Base-by-base conservation (phyloP, 1,284 basidiomycete genomes). In the Cryptococcus sp. region DNA sequence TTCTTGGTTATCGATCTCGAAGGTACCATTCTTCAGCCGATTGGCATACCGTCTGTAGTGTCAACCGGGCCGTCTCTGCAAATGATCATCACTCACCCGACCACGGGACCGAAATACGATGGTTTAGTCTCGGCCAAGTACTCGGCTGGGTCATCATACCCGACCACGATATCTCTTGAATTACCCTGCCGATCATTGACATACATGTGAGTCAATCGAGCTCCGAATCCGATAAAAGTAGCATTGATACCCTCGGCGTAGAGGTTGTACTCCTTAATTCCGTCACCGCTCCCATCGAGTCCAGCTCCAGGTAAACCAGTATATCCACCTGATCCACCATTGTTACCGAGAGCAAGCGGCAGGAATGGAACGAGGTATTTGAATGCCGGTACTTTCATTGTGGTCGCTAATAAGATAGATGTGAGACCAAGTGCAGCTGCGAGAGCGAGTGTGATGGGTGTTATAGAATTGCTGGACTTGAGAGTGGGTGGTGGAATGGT, bases 11-110 rank as follows among this genome's bases (percentile, higher is more conserved):
- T 55, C 59, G 25, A 70, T 47, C 3, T 45, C 44, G 50, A 70
- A 67, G 5, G 50, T 58, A n/a, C 64, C 66, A 31, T 59, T 56
- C 46, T 54, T 57, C 55, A 70, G 66, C 16, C 67, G 62, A 54
- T 70, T 70, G 40, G 66, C 67, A 52, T 63, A 65, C 18, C 63
- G 59, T 36, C 66, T 66, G 41, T 16, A 3, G 21, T 28, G 52
- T 34, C 5, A 31, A 11, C 10, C 14, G 18, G 22, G 18, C 13
- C 13, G 11, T 16, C 39, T 2, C 22, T 34, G 16, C n/a, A 46
- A 7, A 10, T 25, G n/a, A n/a, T n/a, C 2, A 10, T n/a, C 3
- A 58, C 63, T 52, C 53, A 67, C 61, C 67, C 67, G 11, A 68
- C 63, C 2, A 67, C 61, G 7, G 61, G 51, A 4, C 67, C 67